Conservation (phyloP, 2,329 filamentous ascomycete species). For the Chaetothyriales sp. region DNA sequence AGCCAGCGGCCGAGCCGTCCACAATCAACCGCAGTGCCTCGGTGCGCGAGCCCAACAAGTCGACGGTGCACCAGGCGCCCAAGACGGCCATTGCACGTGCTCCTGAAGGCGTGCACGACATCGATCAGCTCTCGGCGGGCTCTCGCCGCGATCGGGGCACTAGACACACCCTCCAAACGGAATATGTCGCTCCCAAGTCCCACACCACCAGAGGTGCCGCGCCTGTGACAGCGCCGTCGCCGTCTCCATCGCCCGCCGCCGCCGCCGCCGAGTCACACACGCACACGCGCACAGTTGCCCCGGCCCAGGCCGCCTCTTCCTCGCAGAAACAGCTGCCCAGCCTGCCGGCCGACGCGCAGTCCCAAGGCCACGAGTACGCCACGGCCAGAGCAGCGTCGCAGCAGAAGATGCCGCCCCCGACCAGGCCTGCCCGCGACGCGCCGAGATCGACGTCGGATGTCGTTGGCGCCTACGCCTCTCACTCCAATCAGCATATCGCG, state of each 20-base stretch:
- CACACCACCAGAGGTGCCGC: constrained; percentile 59
- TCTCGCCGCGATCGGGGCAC: constrained; percentile 65
- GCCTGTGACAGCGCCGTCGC: constrained; percentile 25
- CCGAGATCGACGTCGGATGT: constrained; percentile 46
- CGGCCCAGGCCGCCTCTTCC: neutral
- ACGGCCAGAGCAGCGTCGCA: constrained; percentile 19
- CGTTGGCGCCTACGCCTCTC: constrained; percentile 36
- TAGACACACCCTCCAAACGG: constrained; percentile 86
- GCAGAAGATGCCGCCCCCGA: constrained; percentile 33
- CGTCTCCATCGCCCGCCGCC: constrained; percentile 8
- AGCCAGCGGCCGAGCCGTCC: constrained; percentile 43
- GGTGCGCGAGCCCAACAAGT: constrained; percentile 72
- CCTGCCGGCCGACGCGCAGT: neutral
- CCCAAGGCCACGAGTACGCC: constrained; percentile 4
- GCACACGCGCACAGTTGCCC: constrained; percentile 3
- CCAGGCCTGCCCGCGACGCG: constrained; percentile 37
- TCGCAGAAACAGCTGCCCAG: neutral
- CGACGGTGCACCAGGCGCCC: constrained; percentile 38
- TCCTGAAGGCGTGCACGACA: constrained; percentile 23
- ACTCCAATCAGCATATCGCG: constrained; percentile 16
- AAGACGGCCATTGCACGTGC: constrained; percentile 35
- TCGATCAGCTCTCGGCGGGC: constrained; percentile 48
- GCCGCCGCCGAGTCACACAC: constrained; percentile 25
- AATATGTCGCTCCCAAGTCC: constrained; percentile 86
- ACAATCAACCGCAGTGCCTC: constrained; percentile 74